These are phyloP conservation scores for Senecio squalidus DNA, from an alignment of 140 eudicot genomes.

Conservation along the genomic window DNA sequence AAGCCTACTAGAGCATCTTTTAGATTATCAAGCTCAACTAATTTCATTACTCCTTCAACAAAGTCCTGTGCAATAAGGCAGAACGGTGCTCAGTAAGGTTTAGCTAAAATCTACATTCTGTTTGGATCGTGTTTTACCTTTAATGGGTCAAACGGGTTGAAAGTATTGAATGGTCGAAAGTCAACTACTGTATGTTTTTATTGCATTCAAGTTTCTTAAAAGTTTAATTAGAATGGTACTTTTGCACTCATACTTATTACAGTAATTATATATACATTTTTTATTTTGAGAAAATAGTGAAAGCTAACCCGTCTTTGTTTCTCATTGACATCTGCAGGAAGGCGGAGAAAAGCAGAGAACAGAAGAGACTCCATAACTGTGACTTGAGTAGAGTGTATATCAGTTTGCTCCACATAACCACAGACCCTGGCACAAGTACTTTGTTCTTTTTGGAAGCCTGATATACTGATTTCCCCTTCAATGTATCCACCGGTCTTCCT, in stretches of 20 bases:
- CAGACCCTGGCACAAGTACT: conserved; percentile 74
- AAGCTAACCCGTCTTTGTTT: conserved; percentile 50
- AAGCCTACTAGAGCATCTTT: conserved; percentile 74
- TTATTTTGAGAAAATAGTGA: not conserved
- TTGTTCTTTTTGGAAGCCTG: conserved; percentile 80
- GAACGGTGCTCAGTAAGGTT: not conserved
- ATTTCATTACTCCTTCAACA: conserved; percentile 76
- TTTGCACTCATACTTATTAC: not conserved
- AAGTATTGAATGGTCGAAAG: no score
- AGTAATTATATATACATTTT: not conserved
- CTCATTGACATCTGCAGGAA: conserved; percentile 53
- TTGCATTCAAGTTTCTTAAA: not conserved
- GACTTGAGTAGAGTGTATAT: conserved; percentile 92
- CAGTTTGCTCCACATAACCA: conserved; percentile 90
- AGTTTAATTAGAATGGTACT: not conserved
- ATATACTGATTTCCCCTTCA: conserved; percentile 85
- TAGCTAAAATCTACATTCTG: no score
- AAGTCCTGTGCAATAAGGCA: conserved; percentile 48
- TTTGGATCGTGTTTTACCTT: no score
- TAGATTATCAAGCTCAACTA: conserved; percentile 76
- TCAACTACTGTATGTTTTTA: not conserved
- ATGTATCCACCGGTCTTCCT: no score
- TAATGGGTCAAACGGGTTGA: no score
- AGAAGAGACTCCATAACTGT: conserved; percentile 76
- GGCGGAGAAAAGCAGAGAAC: conserved; percentile 84